Evolutionary conservation across 176 grass and related monocot species (phyloP).

Genomic region (Eragrostis nindensis): DNA sequence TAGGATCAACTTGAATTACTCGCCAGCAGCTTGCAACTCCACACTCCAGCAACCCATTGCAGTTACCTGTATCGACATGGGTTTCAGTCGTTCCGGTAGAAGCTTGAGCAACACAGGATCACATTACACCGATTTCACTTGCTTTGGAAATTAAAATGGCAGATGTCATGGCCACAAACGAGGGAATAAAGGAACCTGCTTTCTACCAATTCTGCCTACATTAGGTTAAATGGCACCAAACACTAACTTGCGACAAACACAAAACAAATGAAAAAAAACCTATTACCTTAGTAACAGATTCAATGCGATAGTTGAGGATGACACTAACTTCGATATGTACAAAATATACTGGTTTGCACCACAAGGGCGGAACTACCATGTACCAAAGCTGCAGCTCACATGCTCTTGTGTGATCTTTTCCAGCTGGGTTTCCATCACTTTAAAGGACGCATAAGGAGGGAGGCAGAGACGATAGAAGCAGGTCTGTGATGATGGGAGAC

Average conservation of each 20-base stretch:
- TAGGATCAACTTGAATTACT: neutral
- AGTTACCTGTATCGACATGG: neutral
- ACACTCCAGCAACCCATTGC: neutral
- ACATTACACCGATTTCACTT: neutral
- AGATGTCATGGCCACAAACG: neutral
- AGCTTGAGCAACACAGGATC: neutral
- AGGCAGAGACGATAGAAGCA: constrained; percentile 98
- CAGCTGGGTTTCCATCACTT: constrained; percentile 63
- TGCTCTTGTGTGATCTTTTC: constrained; percentile 85
- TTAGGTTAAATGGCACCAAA: constrained; percentile 31
- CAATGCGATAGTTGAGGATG: constrained; percentile 38
- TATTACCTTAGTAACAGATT: constrained; percentile 41
- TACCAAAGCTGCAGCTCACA: constrained; percentile 91
- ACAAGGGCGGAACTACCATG: constrained; percentile 53
- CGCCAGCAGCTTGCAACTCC: neutral
- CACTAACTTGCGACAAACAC: constrained; percentile 33
- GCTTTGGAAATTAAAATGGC: neutral
- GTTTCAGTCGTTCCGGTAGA: neutral
- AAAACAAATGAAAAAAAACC: constrained; percentile 31
- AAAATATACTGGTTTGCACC: constrained; percentile 41
- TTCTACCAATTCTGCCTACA: constrained; percentile 45
- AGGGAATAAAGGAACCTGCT: constrained; percentile 12
- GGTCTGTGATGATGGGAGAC: constrained; percentile 87
- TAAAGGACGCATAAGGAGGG: constrained; percentile 62
- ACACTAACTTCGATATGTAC: constrained; percentile 51